Evolutionary conservation across 108 stramenopile species (phyloP), one percentile per base, ranked within the genome.

Genomic region (Stephanodiscus triporus): DNA sequence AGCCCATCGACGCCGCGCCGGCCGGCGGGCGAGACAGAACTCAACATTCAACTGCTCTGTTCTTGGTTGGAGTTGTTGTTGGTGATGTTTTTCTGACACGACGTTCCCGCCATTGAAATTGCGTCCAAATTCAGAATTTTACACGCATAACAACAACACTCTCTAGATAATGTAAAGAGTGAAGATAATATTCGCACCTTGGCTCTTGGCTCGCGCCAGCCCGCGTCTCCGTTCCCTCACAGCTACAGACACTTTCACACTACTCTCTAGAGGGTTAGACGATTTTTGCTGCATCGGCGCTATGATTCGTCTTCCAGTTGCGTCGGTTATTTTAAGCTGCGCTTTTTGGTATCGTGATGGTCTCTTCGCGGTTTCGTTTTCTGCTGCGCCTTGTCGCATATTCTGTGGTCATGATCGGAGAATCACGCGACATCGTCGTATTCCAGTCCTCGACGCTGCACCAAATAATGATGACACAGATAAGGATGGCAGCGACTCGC

Each of bases 401-500:
- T 9, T 24, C 53, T 26, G 53, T 13, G 26, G 23, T 9, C 53
- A 54, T 13, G 26, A 24, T 13, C 23, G 23, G 23, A 54, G 23
- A 26, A 27, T 54, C 53, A 11, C 9, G 11, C 0, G 9, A 27
- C 23, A 27, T 26, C 23, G 53, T 26, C 53, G 10, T 13, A 26
- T 0, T 9, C 23, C 24, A 54, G 53, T 24, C 53, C 23, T 26
- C 53, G 23, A 26, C 53, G 53, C 53, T 27, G 11, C 53, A 54
- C 53, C 53, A 26, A 54, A 54, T 27, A 13, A 27, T 27, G 53
- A 54, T 54, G 53, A 54, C 26, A 54, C 53, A 11, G 26, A 54
- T 0, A 26, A 54, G 24, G 53, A 26, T 59, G 16, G 30, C 30
- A 59, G 58, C 16, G 58, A 59, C 20, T 22, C 60, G 17, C 19